phyloP scores from a whole-genome alignment of 345 rosid species.

The Gossypium rotundifolium region DNA sequence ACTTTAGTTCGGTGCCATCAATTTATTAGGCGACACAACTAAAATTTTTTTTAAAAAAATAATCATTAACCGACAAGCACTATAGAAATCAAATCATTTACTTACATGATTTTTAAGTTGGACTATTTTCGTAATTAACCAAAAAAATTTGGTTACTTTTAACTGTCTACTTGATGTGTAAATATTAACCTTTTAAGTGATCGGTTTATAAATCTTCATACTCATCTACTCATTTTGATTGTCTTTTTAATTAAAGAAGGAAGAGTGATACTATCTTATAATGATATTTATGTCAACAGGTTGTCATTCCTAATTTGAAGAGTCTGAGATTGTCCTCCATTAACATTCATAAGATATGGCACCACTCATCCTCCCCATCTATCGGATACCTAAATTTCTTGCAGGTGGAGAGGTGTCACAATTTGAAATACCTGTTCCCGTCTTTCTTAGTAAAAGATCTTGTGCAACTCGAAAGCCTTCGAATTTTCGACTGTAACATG shows the following conservation, averaged over 20 bases:
- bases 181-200: too few species aligned
- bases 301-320: not conserved
- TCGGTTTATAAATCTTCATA: too few species aligned
- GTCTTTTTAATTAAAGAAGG: not conserved
- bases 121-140: too few species aligned
- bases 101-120: too few species aligned
- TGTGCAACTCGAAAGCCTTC: rapidly evolving
- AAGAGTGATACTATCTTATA: not conserved
- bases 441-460: not conserved
- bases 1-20: too few species aligned
- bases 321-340: not conserved
- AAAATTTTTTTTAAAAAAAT: rapidly evolving
- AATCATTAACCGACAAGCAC: too few species aligned
- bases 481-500: not conserved
- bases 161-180: too few species aligned
- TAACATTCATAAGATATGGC: not conserved
- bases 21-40: too few species aligned
- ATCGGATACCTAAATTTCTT: rapidly evolving
- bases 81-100: too few species aligned
- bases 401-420: not conserved
- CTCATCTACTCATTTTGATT: too few species aligned
- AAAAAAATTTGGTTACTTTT: too few species aligned
- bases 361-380: too few species aligned
- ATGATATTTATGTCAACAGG: not conserved
- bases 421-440: not conserved